Conservation (phyloP, 495 filamentous ascomycete genomes). For the Chlorociboria aeruginascens region DNA sequence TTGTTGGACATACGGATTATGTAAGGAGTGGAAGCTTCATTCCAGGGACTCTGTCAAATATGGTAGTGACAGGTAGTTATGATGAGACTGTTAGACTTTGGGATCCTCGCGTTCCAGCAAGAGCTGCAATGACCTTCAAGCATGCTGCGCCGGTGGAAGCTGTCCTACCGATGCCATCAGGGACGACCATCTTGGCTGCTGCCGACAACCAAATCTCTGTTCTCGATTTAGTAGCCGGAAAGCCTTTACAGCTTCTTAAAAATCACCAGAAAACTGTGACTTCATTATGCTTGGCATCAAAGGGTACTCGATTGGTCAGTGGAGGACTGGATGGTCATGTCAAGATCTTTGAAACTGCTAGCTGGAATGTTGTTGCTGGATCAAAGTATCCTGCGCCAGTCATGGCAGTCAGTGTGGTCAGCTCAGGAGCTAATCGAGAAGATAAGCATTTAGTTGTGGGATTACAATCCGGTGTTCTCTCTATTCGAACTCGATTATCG, state of each 20-base stretch:
- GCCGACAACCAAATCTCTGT: constrained; percentile 83
- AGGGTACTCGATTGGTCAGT: constrained; percentile 66
- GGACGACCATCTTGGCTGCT: constrained; percentile 75
- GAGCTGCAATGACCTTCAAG: constrained; percentile 75
- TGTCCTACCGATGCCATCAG: constrained; percentile 72
- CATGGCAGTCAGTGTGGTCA: constrained; percentile 65
- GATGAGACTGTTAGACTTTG: constrained; percentile 88
- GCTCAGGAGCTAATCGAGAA: constrained; percentile 49
- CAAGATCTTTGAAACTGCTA: constrained; percentile 85
- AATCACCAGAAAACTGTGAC: constrained; percentile 99
- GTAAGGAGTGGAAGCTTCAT: constrained; percentile 79
- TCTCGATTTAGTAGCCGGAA: constrained; percentile 87
- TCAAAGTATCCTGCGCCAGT: constrained; percentile 88
- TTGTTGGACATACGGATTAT: constrained; percentile 87
- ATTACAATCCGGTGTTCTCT: constrained; percentile 74
- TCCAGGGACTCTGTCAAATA: constrained; percentile 58
- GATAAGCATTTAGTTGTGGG: constrained; percentile 85
- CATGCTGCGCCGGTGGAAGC: constrained; percentile 77
- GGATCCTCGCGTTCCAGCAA: constrained; percentile 65
- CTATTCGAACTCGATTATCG: constrained; percentile 73
- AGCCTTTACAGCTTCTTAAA: constrained; percentile 69
- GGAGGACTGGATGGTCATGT: constrained; percentile 90
- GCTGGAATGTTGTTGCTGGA: constrained; percentile 86
- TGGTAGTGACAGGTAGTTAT: constrained; percentile 82
- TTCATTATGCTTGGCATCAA: constrained; percentile 61